Percentiles rank a stretch among this genome's conserved stretches.
phyloP scores from a whole-genome alignment of 805 yeast genomes.

The Monosporozyma siamensis region DNA sequence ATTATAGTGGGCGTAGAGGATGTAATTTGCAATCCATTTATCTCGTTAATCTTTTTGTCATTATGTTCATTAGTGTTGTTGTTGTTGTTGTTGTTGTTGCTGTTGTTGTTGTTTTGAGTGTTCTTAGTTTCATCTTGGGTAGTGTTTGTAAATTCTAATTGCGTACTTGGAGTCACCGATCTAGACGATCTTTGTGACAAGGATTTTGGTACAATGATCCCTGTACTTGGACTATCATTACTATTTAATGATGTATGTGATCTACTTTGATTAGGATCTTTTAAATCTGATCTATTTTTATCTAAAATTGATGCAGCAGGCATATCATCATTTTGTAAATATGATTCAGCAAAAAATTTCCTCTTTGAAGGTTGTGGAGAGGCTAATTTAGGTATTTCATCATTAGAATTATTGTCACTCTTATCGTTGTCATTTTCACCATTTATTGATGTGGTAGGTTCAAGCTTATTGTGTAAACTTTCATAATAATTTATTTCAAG shows the following conservation, averaged over 20 bases:
- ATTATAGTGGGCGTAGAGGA: neutral
- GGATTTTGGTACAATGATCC: slow-evolving; percentile 1
- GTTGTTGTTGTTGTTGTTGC: neutral
- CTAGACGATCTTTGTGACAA: slow-evolving; percentile 9
- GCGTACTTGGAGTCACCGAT: slow-evolving; percentile 18
- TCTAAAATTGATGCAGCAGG: slow-evolving; percentile 26
- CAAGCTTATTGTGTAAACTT: neutral
- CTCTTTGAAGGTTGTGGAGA: slow-evolving; percentile 22
- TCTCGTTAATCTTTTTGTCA: neutral
- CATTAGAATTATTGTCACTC: neutral
- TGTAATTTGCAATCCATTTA: neutral
- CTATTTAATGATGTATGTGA: slow-evolving; percentile 6
- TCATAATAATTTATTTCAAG: slow-evolving; percentile 36
- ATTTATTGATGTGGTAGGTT: no score
- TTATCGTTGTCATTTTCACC: neutral
- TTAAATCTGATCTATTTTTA: slow-evolving; percentile 3
- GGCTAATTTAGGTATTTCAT: slow-evolving; percentile 9
- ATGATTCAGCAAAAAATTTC: slow-evolving; percentile 34
- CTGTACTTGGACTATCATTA: slow-evolving; percentile 3
- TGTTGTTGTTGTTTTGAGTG: neutral
- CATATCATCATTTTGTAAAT: slow-evolving; percentile 33
- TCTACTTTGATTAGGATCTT: slow-evolving; percentile 15
- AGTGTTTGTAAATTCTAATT: neutral
- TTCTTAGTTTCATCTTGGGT: neutral
- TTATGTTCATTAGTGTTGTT: neutral